Base-by-base conservation (phyloP, 73 alveolate species). In the Blepharisma japonicum region DNA sequence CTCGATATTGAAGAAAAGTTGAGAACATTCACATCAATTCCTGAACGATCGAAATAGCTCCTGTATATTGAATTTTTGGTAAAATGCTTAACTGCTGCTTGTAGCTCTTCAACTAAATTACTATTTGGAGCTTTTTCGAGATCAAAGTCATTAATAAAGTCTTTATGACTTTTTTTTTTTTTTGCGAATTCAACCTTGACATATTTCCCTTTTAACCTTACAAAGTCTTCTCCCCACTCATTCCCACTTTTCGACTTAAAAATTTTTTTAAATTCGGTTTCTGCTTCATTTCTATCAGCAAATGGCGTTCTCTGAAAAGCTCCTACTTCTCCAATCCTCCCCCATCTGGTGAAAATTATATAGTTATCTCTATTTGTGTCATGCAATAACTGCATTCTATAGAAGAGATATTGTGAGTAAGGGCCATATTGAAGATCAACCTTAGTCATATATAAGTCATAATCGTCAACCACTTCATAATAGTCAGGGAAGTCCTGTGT, bases 291-390 rank as follows among this genome's bases (percentile, higher is more conserved):
- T 70, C 80, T 77, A 32, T 74, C 77, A 55, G 86, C 80, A 79
- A 93, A 96, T 0, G 99, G 99, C 25, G 99, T 89, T 70, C 97
- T 83, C 87, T 96, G 92, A 84, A 88, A 87, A 77, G 93, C 94
- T n/a, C 99, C 99, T 67, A 71, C 87, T 77, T 94, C 98, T n/a
- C 99, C 99, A 46, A 96, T 95, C 46, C 99, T 71, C 6, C 99
- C 99, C 94, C 95, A 96, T 81, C 98, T 89, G 11, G 99, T 96
- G 70, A 96, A 95, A 6, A 96, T 93, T 4, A 96, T 89, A 82
- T 84, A 95, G 77, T 95, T 94, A 77, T 93, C 97, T 77, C 97
- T 86, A 71, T 94, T 94, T 55, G 82, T 88, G 78, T 96, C 99
- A 82, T 92, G 95, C 18, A 96, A 83, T 54, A 96, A 83, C 87